Evolutionary conservation across 352 stramenopile species (phyloP), one percentile per base, ranked within the genome.

Genomic region (Phytophthora podocarpi): DNA sequence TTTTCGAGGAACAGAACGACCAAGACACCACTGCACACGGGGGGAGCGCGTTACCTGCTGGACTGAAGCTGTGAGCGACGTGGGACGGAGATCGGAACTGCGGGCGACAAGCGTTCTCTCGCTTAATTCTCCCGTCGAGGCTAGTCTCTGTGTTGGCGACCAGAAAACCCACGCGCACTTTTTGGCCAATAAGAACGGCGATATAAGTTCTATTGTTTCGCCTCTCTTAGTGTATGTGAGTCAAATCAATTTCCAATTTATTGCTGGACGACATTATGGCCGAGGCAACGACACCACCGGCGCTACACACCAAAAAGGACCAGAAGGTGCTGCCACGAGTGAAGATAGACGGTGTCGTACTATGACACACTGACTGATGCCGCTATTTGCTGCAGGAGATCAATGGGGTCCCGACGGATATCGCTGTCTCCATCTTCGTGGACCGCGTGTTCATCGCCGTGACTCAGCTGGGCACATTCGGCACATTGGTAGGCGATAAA

Each of bases 371-470:
- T 35, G 24, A 30, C 39, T 58, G 20, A 66, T 15, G 27, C 12
- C 11, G 42, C 20, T 62, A 23, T 23, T 35, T 5, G 24, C 1
- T 24, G 43, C 47, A 95, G 86, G 76, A 78, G 7, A 91, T 95
- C 56, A 90, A 93, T 60, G 82, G 81, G 26, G 48, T 89, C 4
- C 56, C 67, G 34, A 95, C 86, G 5, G 78, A 92, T 34, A 53
- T 95, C 24, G 81, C 79, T 26, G 68, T 95, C 32, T 88, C 82
- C 20, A 82, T 93, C 50, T 95, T 95, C 45, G 56, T 63, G 4
- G 83, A 95, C 67, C 84, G 85, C n/a, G 50, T 95, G 39, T 92
- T 95, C 68, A 89, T 95, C 42, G 74, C 62, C 4, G 82, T 92
- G 56, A 93, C 84, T 16, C 86, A 95, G 56, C 50, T 95, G 37